These are phyloP conservation scores for Planoprotostelium fungivorum DNA, from an alignment of 78 protist genomes.

Conservation along the genomic window DNA sequence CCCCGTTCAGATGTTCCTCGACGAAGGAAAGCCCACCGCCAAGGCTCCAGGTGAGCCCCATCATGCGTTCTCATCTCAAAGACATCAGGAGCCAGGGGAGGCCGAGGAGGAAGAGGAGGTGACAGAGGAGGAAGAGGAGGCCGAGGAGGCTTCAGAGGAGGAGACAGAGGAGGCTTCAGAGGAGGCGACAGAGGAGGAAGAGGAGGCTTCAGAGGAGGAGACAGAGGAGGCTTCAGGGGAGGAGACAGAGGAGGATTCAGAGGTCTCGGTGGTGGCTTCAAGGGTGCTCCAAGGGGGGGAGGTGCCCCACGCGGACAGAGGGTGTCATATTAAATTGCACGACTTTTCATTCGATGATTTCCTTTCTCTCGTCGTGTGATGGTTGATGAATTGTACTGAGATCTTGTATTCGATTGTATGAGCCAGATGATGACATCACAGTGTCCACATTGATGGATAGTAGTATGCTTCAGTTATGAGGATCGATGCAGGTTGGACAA, in stretches of 20 bases:
- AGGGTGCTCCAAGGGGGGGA: too few relatives aligned
- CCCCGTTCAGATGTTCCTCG: conserved; percentile 24
- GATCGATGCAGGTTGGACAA: too few relatives aligned
- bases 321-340: too few relatives aligned
- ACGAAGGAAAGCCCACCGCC: conserved; percentile 46
- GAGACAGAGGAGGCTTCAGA: not conserved
- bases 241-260: not conserved
- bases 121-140: not conserved
- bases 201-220: not conserved
- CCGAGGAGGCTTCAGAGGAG: not conserved
- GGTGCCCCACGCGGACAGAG: too few relatives aligned
- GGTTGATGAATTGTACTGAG: too few relatives aligned
- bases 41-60: not conserved
- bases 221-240: not conserved
- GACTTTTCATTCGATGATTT: too few relatives aligned
- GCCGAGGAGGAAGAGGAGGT: not conserved
- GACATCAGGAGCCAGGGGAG: not conserved
- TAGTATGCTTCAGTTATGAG: too few relatives aligned
- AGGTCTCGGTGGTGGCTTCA: not conserved
- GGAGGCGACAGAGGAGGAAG: not conserved
- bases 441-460: too few relatives aligned
- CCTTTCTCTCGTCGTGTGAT: too few relatives aligned
- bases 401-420: too few relatives aligned
- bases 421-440: too few relatives aligned
- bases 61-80: not conserved